A percentile compares a stretch with the other conserved stretches of the same genome.
These are phyloP conservation scores for Filobasidium uniguttulatum DNA, from an alignment of 1,284 basidiomycete species.

Conservation along the genomic window DNA sequence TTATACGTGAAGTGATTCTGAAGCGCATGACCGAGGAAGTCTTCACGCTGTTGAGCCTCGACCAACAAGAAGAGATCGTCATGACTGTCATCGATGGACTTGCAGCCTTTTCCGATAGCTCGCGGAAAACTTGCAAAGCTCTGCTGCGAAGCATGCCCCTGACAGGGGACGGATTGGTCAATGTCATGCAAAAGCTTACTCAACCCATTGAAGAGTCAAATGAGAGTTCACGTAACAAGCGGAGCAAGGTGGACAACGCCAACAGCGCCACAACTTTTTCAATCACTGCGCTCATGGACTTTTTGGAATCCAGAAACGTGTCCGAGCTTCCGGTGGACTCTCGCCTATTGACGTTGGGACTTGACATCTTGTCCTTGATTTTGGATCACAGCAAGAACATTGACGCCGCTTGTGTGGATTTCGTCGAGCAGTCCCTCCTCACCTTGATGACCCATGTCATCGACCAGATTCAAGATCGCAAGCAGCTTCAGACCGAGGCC, in stretches of 20 bases:
- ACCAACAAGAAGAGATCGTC: constrained; percentile 10
- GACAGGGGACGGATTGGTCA: background rate
- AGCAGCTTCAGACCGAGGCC: constrained; percentile 22
- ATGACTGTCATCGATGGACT: constrained; percentile 6
- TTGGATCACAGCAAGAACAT: constrained; percentile 41
- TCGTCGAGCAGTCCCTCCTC: constrained; percentile 75
- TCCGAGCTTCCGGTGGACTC: constrained; percentile 52
- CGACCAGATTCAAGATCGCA: constrained; percentile 46
- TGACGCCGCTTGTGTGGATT: constrained; percentile 48
- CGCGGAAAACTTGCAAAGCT: background rate
- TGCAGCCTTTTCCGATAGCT: background rate
- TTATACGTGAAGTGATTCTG: background rate
- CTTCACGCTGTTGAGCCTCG: constrained; percentile 3
- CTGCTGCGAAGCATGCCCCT: background rate
- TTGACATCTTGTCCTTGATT: constrained; percentile 60
- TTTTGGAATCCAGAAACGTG: constrained; percentile 59
- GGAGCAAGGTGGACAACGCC: constrained; percentile 9
- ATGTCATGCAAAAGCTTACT: background rate
- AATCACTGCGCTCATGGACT: constrained; percentile 46
- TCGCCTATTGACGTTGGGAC: constrained; percentile 55
- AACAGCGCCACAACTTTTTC: constrained; percentile 18
- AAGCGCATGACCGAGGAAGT: background rate
- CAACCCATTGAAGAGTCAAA: background rate
- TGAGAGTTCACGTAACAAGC: background rate
- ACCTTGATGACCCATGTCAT: constrained; percentile 60